A percentile compares a stretch with the other conserved stretches of the same genome.
phyloP scores from a whole-genome alignment of 177 flowering plant genomes.

The Telopea speciosissima region DNA sequence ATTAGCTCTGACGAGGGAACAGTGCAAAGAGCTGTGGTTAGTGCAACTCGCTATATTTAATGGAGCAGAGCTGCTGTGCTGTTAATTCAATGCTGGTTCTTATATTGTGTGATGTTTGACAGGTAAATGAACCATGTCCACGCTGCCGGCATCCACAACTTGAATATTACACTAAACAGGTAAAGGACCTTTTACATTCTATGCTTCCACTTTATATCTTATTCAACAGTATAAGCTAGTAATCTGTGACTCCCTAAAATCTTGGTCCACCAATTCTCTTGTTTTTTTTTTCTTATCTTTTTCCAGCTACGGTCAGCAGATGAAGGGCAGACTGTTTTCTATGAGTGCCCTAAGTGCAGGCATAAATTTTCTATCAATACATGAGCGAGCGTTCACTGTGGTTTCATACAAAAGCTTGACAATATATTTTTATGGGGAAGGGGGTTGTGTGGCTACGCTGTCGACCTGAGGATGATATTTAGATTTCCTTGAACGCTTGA shows the following conservation, averaged over 20 bases:
- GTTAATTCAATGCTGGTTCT: not conserved
- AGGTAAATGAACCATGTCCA: slow-evolving; percentile 30
- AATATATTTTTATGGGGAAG: too few species aligned
- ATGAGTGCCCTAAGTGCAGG: slow-evolving; percentile 34
- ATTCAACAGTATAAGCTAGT: not conserved
- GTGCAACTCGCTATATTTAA: slow-evolving; percentile 6
- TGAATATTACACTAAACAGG: slow-evolving; percentile 32
- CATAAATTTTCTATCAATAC: slow-evolving; percentile 23
- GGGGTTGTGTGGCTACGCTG: too few species aligned
- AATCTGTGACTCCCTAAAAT: not conserved
- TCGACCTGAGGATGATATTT: too few species aligned
- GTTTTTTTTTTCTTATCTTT: not conserved
- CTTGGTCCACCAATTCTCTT: not conserved
- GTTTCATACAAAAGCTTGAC: not conserved
- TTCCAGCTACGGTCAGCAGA: slow-evolving; percentile 55
- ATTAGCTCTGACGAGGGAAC: slow-evolving; percentile 13
- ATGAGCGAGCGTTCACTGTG: slow-evolving; percentile 16
- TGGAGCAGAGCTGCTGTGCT: not conserved
- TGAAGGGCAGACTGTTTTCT: slow-evolving; percentile 50
- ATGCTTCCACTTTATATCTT: too few species aligned
- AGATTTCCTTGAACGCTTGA: too few species aligned
- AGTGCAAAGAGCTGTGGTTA: slow-evolving; percentile 28
- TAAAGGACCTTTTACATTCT: slow-evolving; percentile 7
- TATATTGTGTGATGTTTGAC: not conserved
- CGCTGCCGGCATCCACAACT: slow-evolving; percentile 21